Base-by-base conservation (phyloP, 768 basidiomycete genomes). In the Omphalotus guepiniiformis region DNA sequence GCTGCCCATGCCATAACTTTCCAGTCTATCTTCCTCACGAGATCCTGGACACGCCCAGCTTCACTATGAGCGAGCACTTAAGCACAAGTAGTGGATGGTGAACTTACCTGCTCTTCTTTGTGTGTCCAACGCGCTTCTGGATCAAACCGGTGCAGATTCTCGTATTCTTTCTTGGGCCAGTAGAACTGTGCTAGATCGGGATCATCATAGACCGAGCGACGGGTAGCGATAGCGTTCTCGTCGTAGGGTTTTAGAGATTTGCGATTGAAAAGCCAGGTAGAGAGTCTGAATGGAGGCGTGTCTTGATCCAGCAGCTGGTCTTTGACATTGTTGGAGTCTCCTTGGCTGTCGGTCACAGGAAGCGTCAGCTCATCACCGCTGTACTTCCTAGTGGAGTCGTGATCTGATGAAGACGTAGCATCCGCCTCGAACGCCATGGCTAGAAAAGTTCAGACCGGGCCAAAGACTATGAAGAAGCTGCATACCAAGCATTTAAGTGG, bases 21-120 rank as follows among this genome's bases (percentile, higher is more conserved):
- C 74, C 76, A 80, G 54, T 85, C 80, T 25, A 80, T 69, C 53
- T 78, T 80, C 36, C 79, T 65, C 21, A 80, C 57, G 8, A 80
- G 58, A 9, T 65, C 67, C 75, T 80, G 41, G 4, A 35, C 18
- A 2, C 6, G 19, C 23, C n/a, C 3, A 42, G 25, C 13, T 13
- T 9, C 38, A 13, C 18, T 9, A 13, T 11, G 38, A 39, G 19
- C 38, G 11, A 21, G 19, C 12, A 39, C 12, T 16, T n/a, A n/a
- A n/a, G n/a, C n/a, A 2, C n/a, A 13, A 22, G 35, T 1, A 53
- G 54, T 42, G 21, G 12, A 21, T 9, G 27, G 44, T 8, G 4
- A 16, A 29, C 64, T 44, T 25, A 70, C 73, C 58, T 59, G 67
- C 55, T 84, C 79, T 57, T 83, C 80, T 32, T 71, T 59, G 47